Base-by-base conservation (phyloP, 2,329 filamentous ascomycete species). In the Cadophora luteo-olivacea region DNA sequence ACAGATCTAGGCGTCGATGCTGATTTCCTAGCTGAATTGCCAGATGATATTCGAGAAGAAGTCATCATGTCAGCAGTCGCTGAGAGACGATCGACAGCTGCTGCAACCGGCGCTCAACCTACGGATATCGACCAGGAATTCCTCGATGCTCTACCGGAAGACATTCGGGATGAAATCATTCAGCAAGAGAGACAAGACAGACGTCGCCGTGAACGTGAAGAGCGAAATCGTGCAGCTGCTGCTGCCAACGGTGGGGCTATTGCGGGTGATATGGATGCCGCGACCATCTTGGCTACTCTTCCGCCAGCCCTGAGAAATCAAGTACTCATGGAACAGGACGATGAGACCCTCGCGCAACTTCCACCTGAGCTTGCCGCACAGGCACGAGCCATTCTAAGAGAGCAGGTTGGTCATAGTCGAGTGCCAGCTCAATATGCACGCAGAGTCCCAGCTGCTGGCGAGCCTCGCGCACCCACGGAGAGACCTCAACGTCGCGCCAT, bases 11-110 rank as follows among this genome's bases (percentile, higher is more conserved):
- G 95, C 61, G 98, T 99, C 74, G 96, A 99, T 77, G 88, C 92
- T 19, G 94, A 97, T 67, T 99, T 97, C 80, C 87, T 99, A 7
- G 93, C 96, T 68, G 97, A 95, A n/a, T 83, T 99, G n/a, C 96
- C 96, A 0, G 96, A 99, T 75, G 97, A 99, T 70, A 90, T 98
- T 77, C 88, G 96, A 57, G 95, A 98, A 79, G 96, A 99, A 78
- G 96, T 99, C 61, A 92, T 99, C 72, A 93, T 97, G 79, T 90
- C 94, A 70, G 94, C 97, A 68, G 87, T 97, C 71, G 93, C 92
- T 64, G 90, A 93, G 72, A 88, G 95, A 73, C 89, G 95, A 71
- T 91, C 91, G 8, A 89, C 96, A 79, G 92, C 93, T 52, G 87
- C 83, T 81, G 89, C 86, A 66, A 85, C 87, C 32, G 87, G 89